A percentile compares a stretch with the other conserved stretches of the same genome.
These are phyloP conservation scores for Mortierella polycephala DNA, from an alignment of 371 early-diverging fungal species.

Conservation along the genomic window DNA sequence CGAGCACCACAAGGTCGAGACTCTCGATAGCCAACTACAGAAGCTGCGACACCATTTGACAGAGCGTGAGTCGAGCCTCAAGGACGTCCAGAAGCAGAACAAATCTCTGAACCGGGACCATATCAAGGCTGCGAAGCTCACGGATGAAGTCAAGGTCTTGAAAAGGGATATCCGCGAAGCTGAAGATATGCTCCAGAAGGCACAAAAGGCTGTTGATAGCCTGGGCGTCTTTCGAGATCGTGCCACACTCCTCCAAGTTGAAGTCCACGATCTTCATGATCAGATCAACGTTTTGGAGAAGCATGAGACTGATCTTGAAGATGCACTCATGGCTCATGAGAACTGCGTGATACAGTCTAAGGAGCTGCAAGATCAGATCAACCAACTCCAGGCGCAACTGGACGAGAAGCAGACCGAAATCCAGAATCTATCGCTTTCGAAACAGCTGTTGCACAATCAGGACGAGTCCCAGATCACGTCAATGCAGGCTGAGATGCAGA, in stretches of 20 bases:
- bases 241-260: conserved; percentile 8
- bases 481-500: conserved; percentile 1
- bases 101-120: conserved; percentile 8
- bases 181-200: conserved; percentile 8
- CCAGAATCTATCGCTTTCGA: neutral
- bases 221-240: conserved; percentile 11
- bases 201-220: conserved; percentile 7
- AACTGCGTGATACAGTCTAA: conserved; percentile 13
- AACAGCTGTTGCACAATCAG: neutral
- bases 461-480: neutral
- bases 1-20: conserved; percentile 4
- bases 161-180: conserved; percentile 7
- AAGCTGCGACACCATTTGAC: neutral
- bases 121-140: neutral
- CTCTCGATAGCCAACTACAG: conserved; percentile 6
- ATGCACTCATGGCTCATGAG: conserved; percentile 21
- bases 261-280: conserved; percentile 18
- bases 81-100: conserved; percentile 5
- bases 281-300: conserved; percentile 19
- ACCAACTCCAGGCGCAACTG: conserved; percentile 6
- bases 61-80: conserved; percentile 9
- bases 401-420: conserved; percentile 15
- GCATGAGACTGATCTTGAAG: conserved; percentile 24
- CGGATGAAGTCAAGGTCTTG: conserved; percentile 10
- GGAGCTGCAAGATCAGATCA: conserved; percentile 12